A percentile compares a stretch with the other conserved stretches of the same genome.
Evolutionary conservation across 306 rosid species (phyloP).

Genomic region (Mucuna pruriens): DNA sequence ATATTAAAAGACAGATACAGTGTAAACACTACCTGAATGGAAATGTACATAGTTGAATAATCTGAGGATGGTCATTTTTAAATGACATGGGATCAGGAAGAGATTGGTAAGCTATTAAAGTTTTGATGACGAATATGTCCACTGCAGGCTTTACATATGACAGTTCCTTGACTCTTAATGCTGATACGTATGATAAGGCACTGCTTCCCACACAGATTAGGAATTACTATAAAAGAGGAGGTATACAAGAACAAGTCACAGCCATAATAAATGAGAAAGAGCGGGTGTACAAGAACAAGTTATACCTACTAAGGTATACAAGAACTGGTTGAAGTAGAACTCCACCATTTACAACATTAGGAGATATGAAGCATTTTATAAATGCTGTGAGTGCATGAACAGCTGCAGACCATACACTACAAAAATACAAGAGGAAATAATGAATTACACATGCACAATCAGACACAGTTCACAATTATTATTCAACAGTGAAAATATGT

Average conservation of each 20-base stretch:
- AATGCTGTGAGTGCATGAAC: constrained; percentile 90
- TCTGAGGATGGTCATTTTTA: constrained; percentile 78
- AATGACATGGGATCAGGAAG: constrained; percentile 84
- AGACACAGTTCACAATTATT: constrained; percentile 13
- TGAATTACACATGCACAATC: not conserved
- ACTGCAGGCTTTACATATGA: constrained; percentile 66
- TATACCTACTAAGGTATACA: constrained; percentile 86
- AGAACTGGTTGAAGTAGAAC: constrained; percentile 93
- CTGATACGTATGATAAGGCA: constrained; percentile 75
- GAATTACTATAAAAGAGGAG: constrained; percentile 32
- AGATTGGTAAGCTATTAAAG: constrained; percentile 84
- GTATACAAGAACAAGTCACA: constrained; percentile 32
- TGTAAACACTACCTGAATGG: constrained; percentile 80
- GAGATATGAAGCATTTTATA: constrained; percentile 75
- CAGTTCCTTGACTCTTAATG: constrained; percentile 67
- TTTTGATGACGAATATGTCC: constrained; percentile 67
- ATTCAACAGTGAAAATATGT: constrained; percentile 3
- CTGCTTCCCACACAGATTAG: constrained; percentile 58
- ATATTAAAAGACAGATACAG: constrained; percentile 25
- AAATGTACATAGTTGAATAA: constrained; percentile 81
- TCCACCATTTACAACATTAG: constrained; percentile 56
- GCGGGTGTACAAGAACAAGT: not conserved
- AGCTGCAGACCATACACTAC: constrained; percentile 97
- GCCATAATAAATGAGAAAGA: constrained; percentile 27
- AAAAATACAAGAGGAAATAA: constrained; percentile 41